Evolutionary conservation across 345 rosid genomes (phyloP), one percentile per base, ranked within the genome.

Genomic region (Litchi chinensis): DNA sequence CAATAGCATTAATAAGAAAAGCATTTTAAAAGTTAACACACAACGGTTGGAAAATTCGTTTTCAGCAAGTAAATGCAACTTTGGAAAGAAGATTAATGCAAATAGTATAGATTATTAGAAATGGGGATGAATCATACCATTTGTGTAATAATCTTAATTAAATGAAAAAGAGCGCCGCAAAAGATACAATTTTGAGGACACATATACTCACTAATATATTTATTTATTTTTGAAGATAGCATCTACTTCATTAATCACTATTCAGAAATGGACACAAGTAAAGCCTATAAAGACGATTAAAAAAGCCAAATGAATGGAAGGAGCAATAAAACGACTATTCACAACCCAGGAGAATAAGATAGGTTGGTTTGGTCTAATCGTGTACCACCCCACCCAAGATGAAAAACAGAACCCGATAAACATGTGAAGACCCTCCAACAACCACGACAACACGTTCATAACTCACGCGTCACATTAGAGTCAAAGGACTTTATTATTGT

Each of bases 241-340:
- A 32, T 32, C 37, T 32, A 60, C 24, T 73, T 60, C 76, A 40
- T 54, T 73, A 39, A 40, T 32, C 76, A 60, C 67, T 73, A 39
- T 24, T 19, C 4, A 10, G 76, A 28, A 1, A 37, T 0, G 2
- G 48, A 10, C 75, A 56, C 48, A 2, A 50, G 2, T 15, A n/a
- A 10, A 15, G 37, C 16, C 37, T 24, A 26, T 48, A 46, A 2
- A 28, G 22, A 40, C 44, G 19, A 54, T 22, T 18, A 0, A 13
- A 66, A 79, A 54, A 13, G 22, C 40, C 46, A 71, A 37, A 50
- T 19, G 22, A 0, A 32, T n/a, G 18, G 8, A 21, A 52, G 44
- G 54, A 54, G 66, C 57, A 21, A 8, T 10, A 22, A 62, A 74
- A 16, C 77, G 16, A 24, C 43, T 41, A 8, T 40, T 43, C 65